Base-by-base conservation (phyloP, 2,329 filamentous ascomycete genomes). In the Coniochaeta sp. region DNA sequence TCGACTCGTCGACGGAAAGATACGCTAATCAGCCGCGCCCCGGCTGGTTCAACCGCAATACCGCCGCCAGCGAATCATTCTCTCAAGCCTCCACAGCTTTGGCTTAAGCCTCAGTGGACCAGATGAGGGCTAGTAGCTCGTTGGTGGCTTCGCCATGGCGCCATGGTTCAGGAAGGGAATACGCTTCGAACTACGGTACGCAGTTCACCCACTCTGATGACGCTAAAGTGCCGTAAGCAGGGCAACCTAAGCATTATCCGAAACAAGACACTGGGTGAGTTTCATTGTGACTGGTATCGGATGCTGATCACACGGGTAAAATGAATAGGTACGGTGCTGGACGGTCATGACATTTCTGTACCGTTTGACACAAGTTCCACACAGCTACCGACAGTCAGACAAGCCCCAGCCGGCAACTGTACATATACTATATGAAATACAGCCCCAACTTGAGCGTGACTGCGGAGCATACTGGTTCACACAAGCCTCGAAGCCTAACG, bases 21-120 rank as follows among this genome's bases (percentile, higher is more conserved):
- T n/a, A 6, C 8, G n/a, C 26, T 6, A 22, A 16, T 20, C 35
- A 40, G 35, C 38, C 38, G 38, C 10, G 18, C 14, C n/a, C 33
- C 38, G 38, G 38, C 20, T 42, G 38, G 38, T 42, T 42, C 38
- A 42, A 42, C 38, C 38, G 38, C 38, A 42, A 24, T 42, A 42
- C 20, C 38, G 38, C 38, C 38, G 38, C 38, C 38, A 42, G 7
- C 38, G 20, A 42, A 42, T 42, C 38, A 24, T 24, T 14, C 7
- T 4, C 4, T 7, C n/a, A 24, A 5, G 38, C 3, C 12, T 22
- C 4, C 20, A 26, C 20, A 42, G 38, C 12, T 42, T 42, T 42
- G 18, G 20, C 18, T 24, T 13, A 42, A 38, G 20, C 38, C 26
- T 4, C 12, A 1, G 38, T 42, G 38, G 12, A 24, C 3, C 18